Evolutionary conservation across 768 basidiomycete genomes (phyloP).

Genomic region (Rhodotorula taiwanensis): DNA sequence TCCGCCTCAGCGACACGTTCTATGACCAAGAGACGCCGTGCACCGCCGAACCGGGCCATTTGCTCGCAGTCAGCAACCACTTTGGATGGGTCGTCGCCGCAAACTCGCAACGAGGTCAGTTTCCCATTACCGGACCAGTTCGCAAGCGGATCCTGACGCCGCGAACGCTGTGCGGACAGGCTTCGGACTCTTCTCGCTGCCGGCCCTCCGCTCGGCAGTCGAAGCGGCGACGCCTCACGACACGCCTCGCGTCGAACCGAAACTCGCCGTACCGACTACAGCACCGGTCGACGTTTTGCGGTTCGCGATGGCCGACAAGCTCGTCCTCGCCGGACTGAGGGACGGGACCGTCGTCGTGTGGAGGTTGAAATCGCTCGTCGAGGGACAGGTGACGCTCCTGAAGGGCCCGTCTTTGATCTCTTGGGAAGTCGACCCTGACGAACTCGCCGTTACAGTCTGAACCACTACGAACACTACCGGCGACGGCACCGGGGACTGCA

Average conservation of each 20-base stretch:
- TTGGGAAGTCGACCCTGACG: too few species aligned
- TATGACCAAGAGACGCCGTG: not conserved
- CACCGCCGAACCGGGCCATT: conserved; percentile 12
- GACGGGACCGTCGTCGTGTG: conserved; percentile 29
- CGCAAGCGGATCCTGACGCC: too few species aligned
- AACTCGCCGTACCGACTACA: not conserved
- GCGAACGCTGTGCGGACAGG: conserved; percentile 28
- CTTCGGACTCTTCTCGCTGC: conserved; percentile 39
- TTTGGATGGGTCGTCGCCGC: conserved; percentile 28
- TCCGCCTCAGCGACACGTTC: not conserved
- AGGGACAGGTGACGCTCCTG: conserved; percentile 14
- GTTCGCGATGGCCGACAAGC: conserved; percentile 36
- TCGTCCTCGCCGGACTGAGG: conserved; percentile 29
- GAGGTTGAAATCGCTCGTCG: conserved; percentile 32
- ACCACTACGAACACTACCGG: too few species aligned
- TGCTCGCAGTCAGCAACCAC: conserved; percentile 28
- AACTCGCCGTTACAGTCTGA: too few species aligned
- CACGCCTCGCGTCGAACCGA: not conserved
- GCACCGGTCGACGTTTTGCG: conserved; percentile 32
- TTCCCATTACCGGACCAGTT: too few species aligned
- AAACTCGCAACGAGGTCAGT: not conserved
- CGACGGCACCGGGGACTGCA: too few species aligned
- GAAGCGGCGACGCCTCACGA: conserved; percentile 10
- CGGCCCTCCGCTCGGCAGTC: conserved; percentile 12
- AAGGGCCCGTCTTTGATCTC: not conserved